Evolutionary conservation across 305 asterid genomes (phyloP), one percentile per base, ranked within the genome.

Genomic region (Fraxinus velutina): DNA sequence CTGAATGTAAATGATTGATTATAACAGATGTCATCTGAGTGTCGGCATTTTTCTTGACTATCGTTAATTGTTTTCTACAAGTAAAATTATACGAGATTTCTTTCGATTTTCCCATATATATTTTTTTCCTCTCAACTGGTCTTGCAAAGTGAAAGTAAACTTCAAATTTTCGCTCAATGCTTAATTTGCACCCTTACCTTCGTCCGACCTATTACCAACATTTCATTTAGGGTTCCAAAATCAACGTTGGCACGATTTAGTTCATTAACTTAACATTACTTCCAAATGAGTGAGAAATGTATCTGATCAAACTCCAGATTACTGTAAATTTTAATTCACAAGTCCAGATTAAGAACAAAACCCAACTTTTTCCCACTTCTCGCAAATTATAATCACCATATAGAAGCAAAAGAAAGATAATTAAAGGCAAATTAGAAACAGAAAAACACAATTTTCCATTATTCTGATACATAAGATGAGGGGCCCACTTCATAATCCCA

Each of bases 401-500:
- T 13, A 47, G 57, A 15, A 47, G 6, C 57, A 47, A 50, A 50
- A 50, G 21, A 50, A 47, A 50, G 60, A 50, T 50, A 50, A 50
- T 50, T n/a, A 50, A 50, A 15, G 60, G 7, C 60, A 50, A 12
- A 15, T 21, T 15, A 50, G 21, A n/a, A 50, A 50, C 21, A 50
- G 21, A 6, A 50, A 15, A 50, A 74, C 36, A 42, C 55, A 17
- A 66, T 1, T 66, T 24, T 66, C 19, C 33, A 64, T 52, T 47
- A 72, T 81, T 44, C 19, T 68, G 77, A 75, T 12, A 42, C 55
- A 64, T 73, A 33, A 52, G 44, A 60, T 10, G 6, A 50, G 52
- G 86, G 86, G 87, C 76, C 84, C 84, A 82, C 85, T 78, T 7
- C 1, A 27, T 76, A 80, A 73, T 73, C 80, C 79, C 68, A 70